phyloP scores from a whole-genome alignment of 2,329 filamentous ascomycete species.

The Apiospora malaysiana region DNA sequence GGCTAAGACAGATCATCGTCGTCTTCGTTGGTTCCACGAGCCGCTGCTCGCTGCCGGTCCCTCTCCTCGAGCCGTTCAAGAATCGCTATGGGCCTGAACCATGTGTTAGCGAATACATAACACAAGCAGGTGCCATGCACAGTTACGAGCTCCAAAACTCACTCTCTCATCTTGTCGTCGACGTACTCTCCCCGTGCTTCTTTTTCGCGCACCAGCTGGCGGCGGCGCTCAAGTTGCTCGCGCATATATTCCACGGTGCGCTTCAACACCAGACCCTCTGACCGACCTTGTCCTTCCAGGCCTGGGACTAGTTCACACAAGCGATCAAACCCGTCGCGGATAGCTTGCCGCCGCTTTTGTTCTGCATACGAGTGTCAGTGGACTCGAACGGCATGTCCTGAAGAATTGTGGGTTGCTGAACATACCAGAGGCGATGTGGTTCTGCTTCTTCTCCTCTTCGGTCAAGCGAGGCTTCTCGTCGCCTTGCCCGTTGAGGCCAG shows the following conservation, averaged over 20 bases:
- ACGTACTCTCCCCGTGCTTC: constrained; percentile 60
- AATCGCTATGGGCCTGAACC: constrained; percentile 34
- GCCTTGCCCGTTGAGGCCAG: constrained; percentile 29
- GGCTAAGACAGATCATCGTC: neutral
- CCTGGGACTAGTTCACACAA: constrained; percentile 82
- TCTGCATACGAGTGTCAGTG: constrained; percentile 38
- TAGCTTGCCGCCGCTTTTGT: constrained; percentile 72
- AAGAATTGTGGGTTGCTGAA: neutral
- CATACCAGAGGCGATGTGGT: constrained; percentile 60
- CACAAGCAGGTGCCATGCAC: neutral
- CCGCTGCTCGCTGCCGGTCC: constrained; percentile 30
- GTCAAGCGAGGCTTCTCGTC: constrained; percentile 58
- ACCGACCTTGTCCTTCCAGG: constrained; percentile 81
- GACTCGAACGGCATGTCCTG: neutral
- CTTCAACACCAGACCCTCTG: constrained; percentile 82
- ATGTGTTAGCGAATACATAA: neutral
- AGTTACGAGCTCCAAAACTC: constrained; percentile 28
- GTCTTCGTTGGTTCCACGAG: constrained; percentile 41
- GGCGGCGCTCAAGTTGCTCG: constrained; percentile 63
- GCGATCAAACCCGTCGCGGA: constrained; percentile 82
- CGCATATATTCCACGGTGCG: constrained; percentile 71
- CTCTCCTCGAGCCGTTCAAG: constrained; percentile 37
- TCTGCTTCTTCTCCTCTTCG: constrained; percentile 61
- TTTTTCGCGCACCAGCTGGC: constrained; percentile 62
- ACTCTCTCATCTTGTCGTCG: constrained; percentile 52